Percentiles rank a stretch among this genome's conserved stretches.
phyloP scores from a whole-genome alignment of 2,329 filamentous ascomycete genomes.

The Cercospora sesami region DNA sequence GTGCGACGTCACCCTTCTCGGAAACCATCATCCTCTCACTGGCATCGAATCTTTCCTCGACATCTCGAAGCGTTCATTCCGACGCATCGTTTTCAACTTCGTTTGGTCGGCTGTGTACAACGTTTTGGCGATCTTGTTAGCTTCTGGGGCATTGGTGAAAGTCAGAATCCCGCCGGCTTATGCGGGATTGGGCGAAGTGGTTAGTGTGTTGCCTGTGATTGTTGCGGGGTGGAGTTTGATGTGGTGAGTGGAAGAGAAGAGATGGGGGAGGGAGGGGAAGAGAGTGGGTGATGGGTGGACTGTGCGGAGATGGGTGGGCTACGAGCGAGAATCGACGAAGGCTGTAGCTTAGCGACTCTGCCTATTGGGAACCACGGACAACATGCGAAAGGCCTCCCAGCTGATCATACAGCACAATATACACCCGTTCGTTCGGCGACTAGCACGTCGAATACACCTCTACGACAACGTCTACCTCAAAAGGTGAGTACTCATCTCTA shows the following conservation, averaged over 20 bases:
- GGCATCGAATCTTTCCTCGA: background rate
- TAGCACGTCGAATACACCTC: too few relatives aligned
- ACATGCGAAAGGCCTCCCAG: too few relatives aligned
- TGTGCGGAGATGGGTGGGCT: too few relatives aligned
- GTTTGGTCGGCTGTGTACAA: background rate
- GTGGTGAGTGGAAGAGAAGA: background rate
- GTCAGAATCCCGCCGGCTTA: background rate
- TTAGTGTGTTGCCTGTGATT: background rate
- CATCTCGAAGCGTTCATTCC: background rate
- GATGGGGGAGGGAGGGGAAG: too few relatives aligned
- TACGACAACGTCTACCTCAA: too few relatives aligned
- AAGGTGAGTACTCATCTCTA: too few relatives aligned
- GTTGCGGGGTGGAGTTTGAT: background rate
- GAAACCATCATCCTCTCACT: background rate
- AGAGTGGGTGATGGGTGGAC: too few relatives aligned
- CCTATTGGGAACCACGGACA: too few relatives aligned
- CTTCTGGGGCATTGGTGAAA: background rate
- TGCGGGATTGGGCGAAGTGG: background rate
- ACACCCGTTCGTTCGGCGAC: too few relatives aligned
- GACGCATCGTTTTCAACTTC: background rate
- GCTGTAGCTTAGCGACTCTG: too few relatives aligned
- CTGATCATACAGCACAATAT: too few relatives aligned
- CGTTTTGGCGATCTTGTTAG: background rate
- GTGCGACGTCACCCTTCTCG: background rate
- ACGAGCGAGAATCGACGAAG: too few relatives aligned